Percentiles rank a stretch among this genome's conserved stretches.
phyloP scores from a whole-genome alignment of 1,284 basidiomycete genomes.

The Taiwanofungus camphoratus region DNA sequence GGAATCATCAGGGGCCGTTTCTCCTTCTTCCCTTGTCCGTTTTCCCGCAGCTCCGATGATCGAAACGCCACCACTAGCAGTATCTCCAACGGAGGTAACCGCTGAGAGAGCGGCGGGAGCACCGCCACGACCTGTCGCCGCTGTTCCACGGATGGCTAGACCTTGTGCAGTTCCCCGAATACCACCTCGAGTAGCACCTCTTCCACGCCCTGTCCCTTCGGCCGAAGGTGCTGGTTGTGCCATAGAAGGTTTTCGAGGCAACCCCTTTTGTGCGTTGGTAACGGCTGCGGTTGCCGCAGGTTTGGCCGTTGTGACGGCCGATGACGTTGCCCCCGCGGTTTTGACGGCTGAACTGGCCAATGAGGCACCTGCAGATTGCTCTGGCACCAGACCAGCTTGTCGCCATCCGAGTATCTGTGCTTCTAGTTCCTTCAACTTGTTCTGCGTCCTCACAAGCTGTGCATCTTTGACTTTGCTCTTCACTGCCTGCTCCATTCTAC shows the following conservation, averaged over 20 bases:
- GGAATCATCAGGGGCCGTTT: slow-evolving; percentile 44
- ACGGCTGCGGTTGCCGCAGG: slow-evolving; percentile 13
- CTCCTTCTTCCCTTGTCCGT: slow-evolving; percentile 56
- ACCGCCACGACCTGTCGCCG: slow-evolving; percentile 35
- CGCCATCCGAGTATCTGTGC: slow-evolving; percentile 52
- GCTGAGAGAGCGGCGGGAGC: slow-evolving; percentile 14
- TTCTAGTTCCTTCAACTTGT: slow-evolving; percentile 61
- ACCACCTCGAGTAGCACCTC: slow-evolving; percentile 27
- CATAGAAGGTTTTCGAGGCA: slow-evolving; percentile 22
- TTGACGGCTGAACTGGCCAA: slow-evolving; percentile 4
- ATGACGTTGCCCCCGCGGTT: slow-evolving; percentile 9
- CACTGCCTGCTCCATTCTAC: slow-evolving; percentile 52
- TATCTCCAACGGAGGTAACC: slow-evolving; percentile 14
- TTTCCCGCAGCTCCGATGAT: slow-evolving; percentile 68
- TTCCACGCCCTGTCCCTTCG: slow-evolving; percentile 13
- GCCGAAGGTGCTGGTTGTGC: slow-evolving; percentile 11
- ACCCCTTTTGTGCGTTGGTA: slow-evolving; percentile 17
- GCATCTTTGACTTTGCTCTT: slow-evolving; percentile 66
- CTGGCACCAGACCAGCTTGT: slow-evolving; percentile 40
- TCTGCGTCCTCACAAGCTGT: slow-evolving; percentile 53
- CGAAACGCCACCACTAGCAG: slow-evolving; percentile 38
- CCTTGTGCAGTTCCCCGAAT: slow-evolving; percentile 21
- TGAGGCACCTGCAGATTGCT: slow-evolving; percentile 2
- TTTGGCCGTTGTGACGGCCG: slow-evolving; percentile 13
- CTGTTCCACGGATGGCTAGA: slow-evolving; percentile 36